Percentiles rank a stretch among this genome's conserved stretches.
Conservation (phyloP, 305 asterid species). For the Ajuga reptans region DNA sequence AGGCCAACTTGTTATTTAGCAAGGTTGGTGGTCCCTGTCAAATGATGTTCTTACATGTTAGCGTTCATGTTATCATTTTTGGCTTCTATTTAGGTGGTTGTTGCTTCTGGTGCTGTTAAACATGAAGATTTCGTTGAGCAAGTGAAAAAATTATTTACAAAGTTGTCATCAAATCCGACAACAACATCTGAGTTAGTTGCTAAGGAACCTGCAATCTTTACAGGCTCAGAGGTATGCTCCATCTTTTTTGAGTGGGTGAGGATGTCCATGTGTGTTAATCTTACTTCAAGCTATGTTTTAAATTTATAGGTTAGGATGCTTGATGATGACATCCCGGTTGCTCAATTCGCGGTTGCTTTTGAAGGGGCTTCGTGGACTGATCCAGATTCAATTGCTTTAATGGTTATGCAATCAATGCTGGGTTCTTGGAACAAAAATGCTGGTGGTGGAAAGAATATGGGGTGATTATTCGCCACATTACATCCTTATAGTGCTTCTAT, state of each 20-base stretch:
- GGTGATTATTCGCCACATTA: slow-evolving; percentile 36
- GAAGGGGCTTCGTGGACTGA: slow-evolving; percentile 71
- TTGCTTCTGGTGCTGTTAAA: slow-evolving; percentile 74
- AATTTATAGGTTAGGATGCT: slow-evolving; percentile 63
- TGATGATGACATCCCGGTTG: slow-evolving; percentile 58
- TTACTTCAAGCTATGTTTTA: slow-evolving; percentile 5
- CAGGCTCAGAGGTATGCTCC: slow-evolving; percentile 78
- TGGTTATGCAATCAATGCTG: slow-evolving; percentile 64
- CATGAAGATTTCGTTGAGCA: slow-evolving; percentile 68
- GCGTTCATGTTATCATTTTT: background rate
- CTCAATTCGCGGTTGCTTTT: slow-evolving; percentile 60
- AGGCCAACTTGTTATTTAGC: slow-evolving; percentile 2
- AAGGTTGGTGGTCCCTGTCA: slow-evolving; percentile 1
- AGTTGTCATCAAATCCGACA: slow-evolving; percentile 49
- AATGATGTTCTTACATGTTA: background rate
- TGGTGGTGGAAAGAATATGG: slow-evolving; percentile 83
- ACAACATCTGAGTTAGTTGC: slow-evolving; percentile 59
- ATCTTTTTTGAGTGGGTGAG: background rate
- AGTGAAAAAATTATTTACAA: slow-evolving; percentile 58
- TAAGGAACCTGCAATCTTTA: slow-evolving; percentile 63
- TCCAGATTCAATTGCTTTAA: slow-evolving; percentile 61
- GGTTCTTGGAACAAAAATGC: slow-evolving; percentile 79
- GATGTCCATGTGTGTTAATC: background rate
- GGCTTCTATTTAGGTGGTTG: slow-evolving; percentile 44
- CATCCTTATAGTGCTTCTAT: background rate